Base-by-base conservation (phyloP, 345 rosid genomes). In the Lepidium africanum region DNA sequence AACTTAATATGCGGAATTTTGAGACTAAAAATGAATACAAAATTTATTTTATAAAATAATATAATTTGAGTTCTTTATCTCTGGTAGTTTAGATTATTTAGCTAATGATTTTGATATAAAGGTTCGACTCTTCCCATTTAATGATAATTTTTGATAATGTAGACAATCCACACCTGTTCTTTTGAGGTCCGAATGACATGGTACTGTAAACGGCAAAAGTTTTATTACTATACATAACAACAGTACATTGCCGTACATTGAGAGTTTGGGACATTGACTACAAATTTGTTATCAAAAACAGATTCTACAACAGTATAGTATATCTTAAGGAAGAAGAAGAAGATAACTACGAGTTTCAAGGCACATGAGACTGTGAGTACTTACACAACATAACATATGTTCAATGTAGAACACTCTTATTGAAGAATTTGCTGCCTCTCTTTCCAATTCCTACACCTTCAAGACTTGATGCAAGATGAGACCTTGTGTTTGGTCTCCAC, bases 401-500 rank as follows among this genome's bases (percentile, higher is more conserved):
- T 36, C 57, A 59, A 70, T 30, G 62, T 19, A 57, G 36, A 9
- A 59, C 61, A 73, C 75, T 25, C 82, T 80, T 85, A 74, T 75
- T 85, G 82, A 92, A 87, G 79, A 89, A 86, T 79, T 77, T 92
- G 71, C 86, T 76, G 37, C 97, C 99, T 80, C 84, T 89, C 62
- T 75, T 87, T 59, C 97, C 88, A 76, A 94, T 80, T 17, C 87
- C 96, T 10, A 81, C 81, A 60, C 82, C 85, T 11, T 51, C 76
- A 13, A 94, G 91, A 66, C 78, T 79, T n/a, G 89, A 78, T 2
- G 76, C 77, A 9, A 89, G 90, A 53, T 85, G 90, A 61, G 95
- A 89, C 59, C 78, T 87, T 41, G 91, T 76, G 51, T 94, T 93
- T 10, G 99, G 97, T 70, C 92, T 83, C 99, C 99, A 94, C 67